Conservation (phyloP, 2,329 filamentous ascomycete species). For the Aspergillus intermedius region DNA sequence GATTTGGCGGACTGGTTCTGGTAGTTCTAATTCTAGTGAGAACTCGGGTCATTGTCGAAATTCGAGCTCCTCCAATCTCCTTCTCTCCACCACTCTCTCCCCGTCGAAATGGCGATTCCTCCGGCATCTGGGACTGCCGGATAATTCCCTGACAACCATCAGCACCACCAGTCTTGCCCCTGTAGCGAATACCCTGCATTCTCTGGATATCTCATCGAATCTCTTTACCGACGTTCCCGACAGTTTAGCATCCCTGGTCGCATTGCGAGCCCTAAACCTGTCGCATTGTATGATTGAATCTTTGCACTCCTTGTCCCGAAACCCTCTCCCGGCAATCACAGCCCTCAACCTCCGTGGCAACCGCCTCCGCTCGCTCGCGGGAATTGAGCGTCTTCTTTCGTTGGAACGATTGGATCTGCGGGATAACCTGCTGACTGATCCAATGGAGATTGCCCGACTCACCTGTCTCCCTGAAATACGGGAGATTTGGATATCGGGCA, state of each 20-base stretch:
- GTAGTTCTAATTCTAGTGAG: conserved; percentile 79
- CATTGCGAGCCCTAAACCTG: conserved; percentile 84
- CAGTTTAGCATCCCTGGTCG: conserved; percentile 74
- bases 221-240: conserved; percentile 93
- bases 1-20: conserved; percentile 78
- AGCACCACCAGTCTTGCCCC: conserved; percentile 69
- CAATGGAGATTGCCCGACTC: conserved; percentile 79
- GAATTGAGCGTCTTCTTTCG: conserved; percentile 80
- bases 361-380: conserved; percentile 76
- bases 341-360: conserved; percentile 88
- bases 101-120: conserved; percentile 91
- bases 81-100: conserved; percentile 62
- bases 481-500: conserved; percentile 87
- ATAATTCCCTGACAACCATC: conserved; percentile 82
- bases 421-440: conserved; percentile 87
- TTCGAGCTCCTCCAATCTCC: conserved; percentile 71
- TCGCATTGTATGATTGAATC: conserved; percentile 98
- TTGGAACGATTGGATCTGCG: conserved; percentile 84
- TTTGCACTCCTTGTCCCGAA: conserved; percentile 76
- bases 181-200: conserved; percentile 80
- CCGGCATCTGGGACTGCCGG: conserved; percentile 81
- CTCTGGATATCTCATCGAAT: conserved; percentile 86
- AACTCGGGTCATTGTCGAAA: conserved; percentile 46
- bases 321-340: conserved; percentile 81
- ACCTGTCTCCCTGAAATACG: conserved; percentile 86